A percentile compares a stretch with the other conserved stretches of the same genome.
Conservation (phyloP, 1,139 yeast genomes). For the Pichia sp. region DNA sequence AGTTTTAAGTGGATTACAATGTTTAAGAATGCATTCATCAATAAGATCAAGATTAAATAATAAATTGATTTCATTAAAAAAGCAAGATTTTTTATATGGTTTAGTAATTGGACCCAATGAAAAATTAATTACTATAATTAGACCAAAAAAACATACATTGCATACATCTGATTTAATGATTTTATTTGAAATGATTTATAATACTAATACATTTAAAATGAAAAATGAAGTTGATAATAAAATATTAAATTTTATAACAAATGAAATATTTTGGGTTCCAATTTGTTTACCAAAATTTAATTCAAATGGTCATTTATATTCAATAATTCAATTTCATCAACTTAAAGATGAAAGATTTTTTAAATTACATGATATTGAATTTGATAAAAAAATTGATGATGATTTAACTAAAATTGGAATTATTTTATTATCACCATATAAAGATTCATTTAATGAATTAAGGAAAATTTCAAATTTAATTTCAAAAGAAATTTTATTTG, state of each 20-base stretch:
- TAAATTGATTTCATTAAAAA: conserved; percentile 37
- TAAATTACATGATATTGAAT: conserved; percentile 21
- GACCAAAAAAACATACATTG: conserved; percentile 59
- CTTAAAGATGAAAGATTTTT: conserved; percentile 29
- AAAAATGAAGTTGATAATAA: conserved; percentile 4
- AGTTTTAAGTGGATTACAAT: conserved; percentile 55
- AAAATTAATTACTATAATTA: conserved; percentile 49
- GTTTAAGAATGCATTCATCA: conserved; percentile 43
- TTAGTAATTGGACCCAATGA: conserved; percentile 52
- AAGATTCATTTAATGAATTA: conserved; percentile 73
- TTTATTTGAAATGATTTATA: conserved; percentile 55
- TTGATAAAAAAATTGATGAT: neutral
- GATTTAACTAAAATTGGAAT: conserved; percentile 43
- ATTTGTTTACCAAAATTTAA: conserved; percentile 89
- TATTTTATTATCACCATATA: conserved; percentile 74
- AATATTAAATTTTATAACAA: conserved; percentile 21
- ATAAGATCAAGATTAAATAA: conserved; percentile 41
- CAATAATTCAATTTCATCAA: conserved; percentile 61
- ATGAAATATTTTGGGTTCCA: conserved; percentile 89
- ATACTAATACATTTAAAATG: conserved; percentile 41
- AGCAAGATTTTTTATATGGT: conserved; percentile 51
- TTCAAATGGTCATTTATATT: conserved; percentile 77
- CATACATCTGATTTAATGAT: conserved; percentile 67
- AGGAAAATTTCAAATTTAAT: conserved; percentile 53
- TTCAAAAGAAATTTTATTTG: conserved; percentile 35